Conservation (phyloP, 1,139 yeast genomes). For the Schwanniomyces etchellsii region DNA sequence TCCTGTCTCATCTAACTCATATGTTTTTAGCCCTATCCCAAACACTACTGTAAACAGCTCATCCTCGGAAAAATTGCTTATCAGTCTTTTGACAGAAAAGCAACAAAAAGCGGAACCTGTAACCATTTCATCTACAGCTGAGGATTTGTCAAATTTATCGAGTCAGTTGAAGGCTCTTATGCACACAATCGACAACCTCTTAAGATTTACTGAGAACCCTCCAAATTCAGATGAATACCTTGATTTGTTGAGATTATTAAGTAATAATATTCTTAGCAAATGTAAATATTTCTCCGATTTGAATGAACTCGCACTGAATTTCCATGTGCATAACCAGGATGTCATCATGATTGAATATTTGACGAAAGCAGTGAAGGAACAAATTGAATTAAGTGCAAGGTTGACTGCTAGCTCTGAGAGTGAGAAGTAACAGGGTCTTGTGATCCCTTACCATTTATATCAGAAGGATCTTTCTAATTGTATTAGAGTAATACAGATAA, state of each 20-base stretch:
- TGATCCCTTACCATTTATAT: conserved; percentile 1
- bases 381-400: conserved; percentile 73
- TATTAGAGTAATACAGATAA: no score
- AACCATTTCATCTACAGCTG: conserved; percentile 14
- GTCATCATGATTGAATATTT: conserved; percentile 78
- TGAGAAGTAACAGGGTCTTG: conserved; percentile 24
- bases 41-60: conserved; percentile 58
- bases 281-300: conserved; percentile 56
- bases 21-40: conserved; percentile 76
- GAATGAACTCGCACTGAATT: conserved; percentile 53
- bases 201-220: conserved; percentile 48
- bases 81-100: conserved; percentile 31
- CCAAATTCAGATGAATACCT: conserved; percentile 41
- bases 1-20: conserved; percentile 34
- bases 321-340: conserved; percentile 75
- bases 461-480: background rate
- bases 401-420: conserved; percentile 45
- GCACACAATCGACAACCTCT: conserved; percentile 44
- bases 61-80: conserved; percentile 53
- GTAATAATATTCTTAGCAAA: conserved; percentile 55
- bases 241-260: conserved; percentile 61
- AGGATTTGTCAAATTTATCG: conserved; percentile 38
- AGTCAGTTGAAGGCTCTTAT: conserved; percentile 53
- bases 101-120: conserved; percentile 13
- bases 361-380: conserved; percentile 82